These are phyloP conservation scores for Rhodocollybia butyracea DNA, from an alignment of 768 basidiomycete genomes.

Conservation along the genomic window DNA sequence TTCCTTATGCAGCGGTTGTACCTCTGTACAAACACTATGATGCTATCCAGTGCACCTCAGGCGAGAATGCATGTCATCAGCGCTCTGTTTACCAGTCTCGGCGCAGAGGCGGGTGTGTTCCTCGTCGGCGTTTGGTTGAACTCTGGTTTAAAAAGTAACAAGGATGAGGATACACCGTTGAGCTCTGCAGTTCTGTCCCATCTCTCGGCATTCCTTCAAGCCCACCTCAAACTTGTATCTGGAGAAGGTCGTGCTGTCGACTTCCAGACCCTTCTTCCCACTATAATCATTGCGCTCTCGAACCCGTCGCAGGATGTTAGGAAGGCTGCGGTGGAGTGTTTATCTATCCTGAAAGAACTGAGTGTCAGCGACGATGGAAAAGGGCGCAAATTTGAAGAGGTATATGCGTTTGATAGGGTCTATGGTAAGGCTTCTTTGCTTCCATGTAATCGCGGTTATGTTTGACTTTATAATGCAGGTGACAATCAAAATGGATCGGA, in stretches of 20 bases:
- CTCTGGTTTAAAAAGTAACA: constrained; percentile 6
- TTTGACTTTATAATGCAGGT: not conserved
- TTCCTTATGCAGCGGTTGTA: constrained; percentile 67
- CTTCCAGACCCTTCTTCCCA: constrained; percentile 77
- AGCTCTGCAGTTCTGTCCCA: constrained; percentile 66
- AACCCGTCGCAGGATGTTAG: constrained; percentile 40
- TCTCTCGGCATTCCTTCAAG: constrained; percentile 75
- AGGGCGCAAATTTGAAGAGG: constrained; percentile 41
- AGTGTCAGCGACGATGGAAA: constrained; percentile 10
- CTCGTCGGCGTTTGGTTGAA: constrained; percentile 68
- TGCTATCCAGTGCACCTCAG: not conserved
- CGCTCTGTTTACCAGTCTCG: constrained; percentile 63
- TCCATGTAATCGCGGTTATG: not conserved
- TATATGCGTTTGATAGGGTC: constrained; percentile 73
- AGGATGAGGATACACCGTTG: constrained; percentile 27
- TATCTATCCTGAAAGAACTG: constrained; percentile 41
- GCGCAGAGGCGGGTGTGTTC: constrained; percentile 73
- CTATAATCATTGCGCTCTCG: constrained; percentile 61
- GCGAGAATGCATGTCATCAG: not conserved
- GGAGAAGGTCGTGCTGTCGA: constrained; percentile 57
- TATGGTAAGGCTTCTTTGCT: constrained; percentile 46
- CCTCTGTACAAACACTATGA: constrained; percentile 45
- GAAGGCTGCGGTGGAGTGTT: constrained; percentile 51
- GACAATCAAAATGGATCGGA: constrained; percentile 6
- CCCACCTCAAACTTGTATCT: constrained; percentile 63